Conservation (phyloP, 306 rosid species). For the Abrus precatorius region DNA sequence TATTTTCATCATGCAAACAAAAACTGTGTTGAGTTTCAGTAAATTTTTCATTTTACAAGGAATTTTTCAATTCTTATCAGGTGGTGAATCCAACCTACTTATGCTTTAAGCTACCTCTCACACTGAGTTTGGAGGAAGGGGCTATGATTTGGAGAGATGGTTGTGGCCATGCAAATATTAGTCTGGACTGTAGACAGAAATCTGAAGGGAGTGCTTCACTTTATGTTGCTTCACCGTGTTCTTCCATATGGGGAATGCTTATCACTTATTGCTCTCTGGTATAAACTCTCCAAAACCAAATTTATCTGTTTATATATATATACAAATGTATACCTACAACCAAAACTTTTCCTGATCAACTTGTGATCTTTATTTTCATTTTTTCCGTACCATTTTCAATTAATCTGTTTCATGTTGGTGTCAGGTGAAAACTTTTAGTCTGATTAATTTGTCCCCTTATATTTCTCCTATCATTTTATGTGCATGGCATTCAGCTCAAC, state of each 20-base stretch:
- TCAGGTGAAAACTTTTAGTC: no score
- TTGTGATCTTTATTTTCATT: no score
- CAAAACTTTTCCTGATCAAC: no score
- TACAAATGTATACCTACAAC: no score
- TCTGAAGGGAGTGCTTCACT: not conserved
- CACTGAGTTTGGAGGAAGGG: constrained; percentile 63
- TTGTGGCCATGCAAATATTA: constrained; percentile 57
- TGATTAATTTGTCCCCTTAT: no score
- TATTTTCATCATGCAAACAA: not conserved
- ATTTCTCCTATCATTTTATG: no score
- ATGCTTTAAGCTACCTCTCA: constrained; percentile 54
- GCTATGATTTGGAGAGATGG: constrained; percentile 65
- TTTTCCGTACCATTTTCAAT: no score
- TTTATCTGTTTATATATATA: no score
- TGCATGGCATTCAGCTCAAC: no score
- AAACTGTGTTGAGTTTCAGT: not conserved
- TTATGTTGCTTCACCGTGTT: not conserved
- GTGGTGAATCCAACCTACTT: constrained; percentile 59
- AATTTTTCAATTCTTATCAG: constrained; percentile 34
- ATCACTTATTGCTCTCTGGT: not conserved
- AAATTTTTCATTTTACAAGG: not conserved
- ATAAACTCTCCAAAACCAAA: not conserved
- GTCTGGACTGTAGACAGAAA: constrained; percentile 54
- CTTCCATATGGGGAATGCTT: not conserved
- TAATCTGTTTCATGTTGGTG: no score